Evolutionary conservation across 2,329 filamentous ascomycete species (phyloP).

Genomic region (Penicillium sp.): DNA sequence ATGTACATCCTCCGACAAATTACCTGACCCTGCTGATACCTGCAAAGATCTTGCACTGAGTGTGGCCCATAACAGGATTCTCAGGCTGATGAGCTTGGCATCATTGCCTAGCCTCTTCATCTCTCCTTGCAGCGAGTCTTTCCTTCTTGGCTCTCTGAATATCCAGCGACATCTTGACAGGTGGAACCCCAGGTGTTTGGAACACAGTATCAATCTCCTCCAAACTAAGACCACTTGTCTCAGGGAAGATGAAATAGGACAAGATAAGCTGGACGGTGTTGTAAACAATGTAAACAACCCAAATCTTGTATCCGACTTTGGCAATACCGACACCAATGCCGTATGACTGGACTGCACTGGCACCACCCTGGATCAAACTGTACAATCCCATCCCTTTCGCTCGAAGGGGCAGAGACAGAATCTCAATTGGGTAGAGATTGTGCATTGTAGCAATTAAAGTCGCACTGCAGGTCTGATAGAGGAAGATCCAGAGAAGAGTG

Average conservation of each 20-base stretch:
- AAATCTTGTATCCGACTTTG: constrained; percentile 54
- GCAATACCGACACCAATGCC: constrained; percentile 51
- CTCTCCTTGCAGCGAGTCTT: constrained; percentile 23
- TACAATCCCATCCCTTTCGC: constrained; percentile 52
- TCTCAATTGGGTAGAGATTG: constrained; percentile 50
- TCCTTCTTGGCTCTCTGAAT: constrained; percentile 45
- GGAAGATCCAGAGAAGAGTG: constrained; percentile 51
- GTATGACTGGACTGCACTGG: constrained; percentile 48
- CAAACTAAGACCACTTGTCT: constrained; percentile 52
- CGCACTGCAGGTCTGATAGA: constrained; percentile 52
- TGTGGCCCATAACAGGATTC: not conserved
- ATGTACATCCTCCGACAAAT: not conserved
- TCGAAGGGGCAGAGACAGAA: constrained; percentile 47
- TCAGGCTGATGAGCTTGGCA: not conserved
- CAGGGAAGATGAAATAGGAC: constrained; percentile 56
- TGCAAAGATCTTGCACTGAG: not conserved
- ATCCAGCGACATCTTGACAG: constrained; percentile 48
- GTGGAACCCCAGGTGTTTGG: constrained; percentile 46
- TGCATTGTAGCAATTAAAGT: constrained; percentile 52
- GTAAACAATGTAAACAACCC: constrained; percentile 54
- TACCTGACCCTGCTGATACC: not conserved
- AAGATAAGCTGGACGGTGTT: constrained; percentile 51
- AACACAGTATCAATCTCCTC: constrained; percentile 64
- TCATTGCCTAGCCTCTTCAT: constrained; percentile 17
- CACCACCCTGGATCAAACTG: constrained; percentile 48